These are phyloP conservation scores for Wickerhamiella alocasiicola DNA, from an alignment of 805 yeast species.

Conservation along the genomic window DNA sequence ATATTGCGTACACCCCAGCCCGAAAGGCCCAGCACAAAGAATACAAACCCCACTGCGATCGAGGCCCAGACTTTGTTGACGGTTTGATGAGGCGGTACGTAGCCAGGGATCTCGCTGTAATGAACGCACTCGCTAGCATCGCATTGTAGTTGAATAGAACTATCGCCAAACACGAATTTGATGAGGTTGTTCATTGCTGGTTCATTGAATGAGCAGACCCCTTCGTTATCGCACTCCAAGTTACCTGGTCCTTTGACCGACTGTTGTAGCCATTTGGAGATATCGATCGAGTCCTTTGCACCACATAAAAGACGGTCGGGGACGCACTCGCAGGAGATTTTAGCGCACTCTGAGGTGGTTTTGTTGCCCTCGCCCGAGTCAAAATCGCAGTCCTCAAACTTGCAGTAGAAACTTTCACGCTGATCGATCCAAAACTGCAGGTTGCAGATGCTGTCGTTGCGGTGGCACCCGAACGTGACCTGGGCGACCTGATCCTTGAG, in stretches of 20 bases:
- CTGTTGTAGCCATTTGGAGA: slow-evolving; percentile 81
- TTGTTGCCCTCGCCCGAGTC: slow-evolving; percentile 50
- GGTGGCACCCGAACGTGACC: slow-evolving; percentile 82
- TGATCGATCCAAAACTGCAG: slow-evolving; percentile 96
- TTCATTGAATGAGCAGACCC: slow-evolving; percentile 70
- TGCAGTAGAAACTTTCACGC: slow-evolving; percentile 83
- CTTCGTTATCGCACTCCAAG: slow-evolving; percentile 59
- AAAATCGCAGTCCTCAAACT: slow-evolving; percentile 58
- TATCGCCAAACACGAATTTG: slow-evolving; percentile 87
- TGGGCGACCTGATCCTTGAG: slow-evolving; percentile 75
- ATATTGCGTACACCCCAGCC: slow-evolving; percentile 9
- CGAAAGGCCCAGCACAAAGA: slow-evolving; percentile 14
- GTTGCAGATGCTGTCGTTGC: slow-evolving; percentile 51
- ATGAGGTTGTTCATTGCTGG: slow-evolving; percentile 94
- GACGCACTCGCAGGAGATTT: slow-evolving; percentile 74
- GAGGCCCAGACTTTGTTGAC: slow-evolving; percentile 19
- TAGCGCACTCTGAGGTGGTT: slow-evolving; percentile 66
- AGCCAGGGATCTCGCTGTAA: slow-evolving; percentile 86
- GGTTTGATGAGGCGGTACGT: slow-evolving; percentile 46
- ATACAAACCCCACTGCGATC: slow-evolving; percentile 20
- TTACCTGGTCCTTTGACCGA: slow-evolving; percentile 91
- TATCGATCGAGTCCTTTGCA: slow-evolving; percentile 83
- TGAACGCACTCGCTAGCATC: slow-evolving; percentile 85
- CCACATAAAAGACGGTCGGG: slow-evolving; percentile 94
- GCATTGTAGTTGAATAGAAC: slow-evolving; percentile 70